A percentile compares a stretch with the other conserved stretches of the same genome.
Evolutionary conservation across 306 rosid genomes (phyloP).

Genomic region (Cucurbita pepo): DNA sequence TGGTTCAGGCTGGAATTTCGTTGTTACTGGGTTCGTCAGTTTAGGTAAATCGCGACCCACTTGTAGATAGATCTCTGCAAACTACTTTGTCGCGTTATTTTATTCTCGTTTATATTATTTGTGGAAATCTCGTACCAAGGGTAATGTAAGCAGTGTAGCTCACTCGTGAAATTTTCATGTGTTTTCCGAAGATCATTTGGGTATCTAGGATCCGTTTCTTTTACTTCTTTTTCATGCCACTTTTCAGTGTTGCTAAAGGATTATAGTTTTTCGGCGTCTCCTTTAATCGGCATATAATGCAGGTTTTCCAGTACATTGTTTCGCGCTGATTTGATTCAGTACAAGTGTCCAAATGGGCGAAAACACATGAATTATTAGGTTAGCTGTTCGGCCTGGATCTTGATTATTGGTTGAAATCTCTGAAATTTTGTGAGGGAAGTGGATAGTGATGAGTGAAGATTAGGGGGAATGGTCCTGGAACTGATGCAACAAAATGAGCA

Average conservation of each 20-base stretch:
- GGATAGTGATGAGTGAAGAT: constrained; percentile 14
- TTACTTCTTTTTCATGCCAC: not conserved
- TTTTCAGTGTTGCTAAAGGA: constrained; percentile 14
- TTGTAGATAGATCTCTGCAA: constrained; percentile 32
- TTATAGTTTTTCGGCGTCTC: not conserved
- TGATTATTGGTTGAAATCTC: constrained; percentile 13
- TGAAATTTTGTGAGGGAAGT: constrained; percentile 17
- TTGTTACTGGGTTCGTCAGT: constrained; percentile 12
- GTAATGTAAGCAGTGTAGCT: not conserved
- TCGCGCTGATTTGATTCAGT: not conserved
- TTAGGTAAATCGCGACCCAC: constrained; percentile 39
- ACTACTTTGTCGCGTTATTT: constrained; percentile 10
- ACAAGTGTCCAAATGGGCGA: constrained; percentile 8
- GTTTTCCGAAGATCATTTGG: not conserved
- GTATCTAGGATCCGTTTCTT: not conserved
- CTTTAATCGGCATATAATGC: not conserved
- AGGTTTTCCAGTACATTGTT: not conserved
- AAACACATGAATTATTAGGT: not conserved
- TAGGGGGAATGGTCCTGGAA: constrained; percentile 18
- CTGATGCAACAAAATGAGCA: constrained; percentile 47
- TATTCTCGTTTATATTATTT: not conserved
- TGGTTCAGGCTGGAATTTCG: constrained; percentile 16
- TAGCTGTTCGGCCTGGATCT: constrained; percentile 5
- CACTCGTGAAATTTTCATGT: not conserved
- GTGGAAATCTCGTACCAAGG: not conserved